Percentiles rank a stretch among this genome's conserved stretches.
Conservation (phyloP, 768 basidiomycete species). For the Podaxis sp. region DNA sequence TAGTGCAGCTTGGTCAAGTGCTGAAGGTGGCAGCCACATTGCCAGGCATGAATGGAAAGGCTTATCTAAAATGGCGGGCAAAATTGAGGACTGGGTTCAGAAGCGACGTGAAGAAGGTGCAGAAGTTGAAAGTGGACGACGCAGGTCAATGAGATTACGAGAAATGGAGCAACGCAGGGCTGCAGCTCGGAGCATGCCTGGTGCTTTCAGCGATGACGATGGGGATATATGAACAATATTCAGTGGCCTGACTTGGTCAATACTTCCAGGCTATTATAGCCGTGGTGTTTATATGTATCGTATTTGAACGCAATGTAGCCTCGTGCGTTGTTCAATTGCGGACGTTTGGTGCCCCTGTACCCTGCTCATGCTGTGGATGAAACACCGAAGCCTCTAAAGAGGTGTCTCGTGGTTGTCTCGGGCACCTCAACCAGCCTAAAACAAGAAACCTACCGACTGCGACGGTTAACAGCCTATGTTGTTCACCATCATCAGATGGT, state of each 20-base stretch:
- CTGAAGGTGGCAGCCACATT: constrained; percentile 64
- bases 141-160: constrained; percentile 21
- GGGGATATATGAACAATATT: constrained; percentile 1
- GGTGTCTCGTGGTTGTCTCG: neutral
- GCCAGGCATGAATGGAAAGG: constrained; percentile 98
- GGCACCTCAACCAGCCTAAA: neutral
- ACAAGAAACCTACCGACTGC: neutral
- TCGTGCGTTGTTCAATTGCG: neutral
- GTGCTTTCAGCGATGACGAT: constrained; percentile 7
- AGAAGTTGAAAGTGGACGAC: constrained; percentile 18
- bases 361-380: neutral
- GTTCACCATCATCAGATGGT: neutral
- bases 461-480: neutral
- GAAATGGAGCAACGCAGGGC: neutral
- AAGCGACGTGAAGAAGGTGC: constrained; percentile 28
- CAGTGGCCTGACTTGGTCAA: neutral
- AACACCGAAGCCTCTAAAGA: neutral
- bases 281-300: neutral
- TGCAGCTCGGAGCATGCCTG: constrained; percentile 9
- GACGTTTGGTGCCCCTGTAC: too few species aligned
- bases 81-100: constrained; percentile 74
- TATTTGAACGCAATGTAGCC: neutral
- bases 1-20: constrained; percentile 85
- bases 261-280: neutral
- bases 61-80: constrained; percentile 60